Percentiles rank a stretch among this genome's conserved stretches.
Conservation (phyloP, 495 filamentous ascomycete genomes). For the Penicillium salamii region DNA sequence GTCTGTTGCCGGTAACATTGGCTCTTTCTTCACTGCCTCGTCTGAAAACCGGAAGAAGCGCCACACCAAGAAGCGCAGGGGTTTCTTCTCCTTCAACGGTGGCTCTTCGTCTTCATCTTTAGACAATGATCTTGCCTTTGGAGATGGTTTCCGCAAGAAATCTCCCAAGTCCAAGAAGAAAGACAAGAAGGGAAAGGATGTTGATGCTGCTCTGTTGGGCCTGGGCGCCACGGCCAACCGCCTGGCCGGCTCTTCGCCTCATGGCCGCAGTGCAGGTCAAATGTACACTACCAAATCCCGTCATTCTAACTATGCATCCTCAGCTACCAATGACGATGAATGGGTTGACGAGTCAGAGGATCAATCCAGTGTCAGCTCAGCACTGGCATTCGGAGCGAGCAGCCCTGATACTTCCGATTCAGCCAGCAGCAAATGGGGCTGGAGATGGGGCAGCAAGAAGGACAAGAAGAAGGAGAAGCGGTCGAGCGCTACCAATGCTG, state of each 20-base stretch:
- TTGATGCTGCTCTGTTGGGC: conserved; percentile 54
- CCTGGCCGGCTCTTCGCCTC: conserved; percentile 43
- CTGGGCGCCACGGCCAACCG: conserved; percentile 57
- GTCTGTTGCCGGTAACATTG: conserved; percentile 28
- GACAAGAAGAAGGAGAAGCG: conserved; percentile 38
- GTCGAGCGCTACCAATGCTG: conserved; percentile 21
- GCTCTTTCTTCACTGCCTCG: conserved; percentile 49
- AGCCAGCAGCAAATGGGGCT: conserved; percentile 50
- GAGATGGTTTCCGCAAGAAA: conserved; percentile 34
- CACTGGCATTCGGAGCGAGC: conserved; percentile 54
- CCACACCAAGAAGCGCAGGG: conserved; percentile 38
- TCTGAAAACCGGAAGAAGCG: conserved; percentile 47
- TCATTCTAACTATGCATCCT: conserved; percentile 29
- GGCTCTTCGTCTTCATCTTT: conserved; percentile 60
- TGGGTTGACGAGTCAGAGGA: conserved; percentile 60
- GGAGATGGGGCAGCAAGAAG: conserved; percentile 56
- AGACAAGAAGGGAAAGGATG: conserved; percentile 42
- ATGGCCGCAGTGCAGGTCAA: conserved; percentile 34
- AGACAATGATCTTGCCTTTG: conserved; percentile 53
- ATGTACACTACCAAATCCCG: conserved; percentile 37
- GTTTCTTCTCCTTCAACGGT: conserved; percentile 57
- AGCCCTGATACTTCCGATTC: conserved; percentile 50
- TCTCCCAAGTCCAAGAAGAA: conserved; percentile 35
- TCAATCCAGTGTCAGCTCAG: conserved; percentile 47
- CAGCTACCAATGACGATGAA: conserved; percentile 41